A percentile compares a stretch with the other conserved stretches of the same genome.
These are phyloP conservation scores for Atkinsonella texensis DNA, from an alignment of 2,329 filamentous ascomycete species.

Conservation along the genomic window DNA sequence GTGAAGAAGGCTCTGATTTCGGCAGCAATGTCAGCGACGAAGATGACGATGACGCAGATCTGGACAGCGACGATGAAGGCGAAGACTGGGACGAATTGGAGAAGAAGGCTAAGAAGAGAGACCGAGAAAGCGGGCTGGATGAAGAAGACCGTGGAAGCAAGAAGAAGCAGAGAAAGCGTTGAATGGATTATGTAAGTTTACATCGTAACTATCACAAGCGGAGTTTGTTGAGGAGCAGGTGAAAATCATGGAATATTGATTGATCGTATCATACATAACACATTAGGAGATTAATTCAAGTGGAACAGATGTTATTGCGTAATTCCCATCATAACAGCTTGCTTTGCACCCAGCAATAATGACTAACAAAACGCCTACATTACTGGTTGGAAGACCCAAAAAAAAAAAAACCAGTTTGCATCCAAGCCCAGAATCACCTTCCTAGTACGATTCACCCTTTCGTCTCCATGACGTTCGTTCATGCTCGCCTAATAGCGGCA, in stretches of 20 bases:
- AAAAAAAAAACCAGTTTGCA: not conserved
- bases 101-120: conserved; percentile 78
- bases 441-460: too few relatives aligned
- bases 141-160: conserved; percentile 56
- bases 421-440: not conserved
- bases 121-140: conserved; percentile 43
- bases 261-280: too few relatives aligned
- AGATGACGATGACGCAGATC: conserved; percentile 57
- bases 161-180: conserved; percentile 40
- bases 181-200: conserved; percentile 2
- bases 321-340: not conserved
- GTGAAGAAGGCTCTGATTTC: conserved; percentile 81
- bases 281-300: too few relatives aligned
- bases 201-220: not conserved
- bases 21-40: conserved; percentile 80
- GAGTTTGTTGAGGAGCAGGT: not conserved
- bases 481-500: too few relatives aligned
- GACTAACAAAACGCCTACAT: not conserved
- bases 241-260: not conserved
- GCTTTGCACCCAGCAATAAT: not conserved
- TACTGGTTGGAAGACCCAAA: not conserved
- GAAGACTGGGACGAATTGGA: conserved; percentile 95
- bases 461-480: too few relatives aligned
- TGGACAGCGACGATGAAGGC: conserved; percentile 58
- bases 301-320: not conserved